Percentiles rank a stretch among this genome's conserved stretches.
phyloP scores from a whole-genome alignment of 2,329 filamentous ascomycete genomes.

The Ramularia endophylla region DNA sequence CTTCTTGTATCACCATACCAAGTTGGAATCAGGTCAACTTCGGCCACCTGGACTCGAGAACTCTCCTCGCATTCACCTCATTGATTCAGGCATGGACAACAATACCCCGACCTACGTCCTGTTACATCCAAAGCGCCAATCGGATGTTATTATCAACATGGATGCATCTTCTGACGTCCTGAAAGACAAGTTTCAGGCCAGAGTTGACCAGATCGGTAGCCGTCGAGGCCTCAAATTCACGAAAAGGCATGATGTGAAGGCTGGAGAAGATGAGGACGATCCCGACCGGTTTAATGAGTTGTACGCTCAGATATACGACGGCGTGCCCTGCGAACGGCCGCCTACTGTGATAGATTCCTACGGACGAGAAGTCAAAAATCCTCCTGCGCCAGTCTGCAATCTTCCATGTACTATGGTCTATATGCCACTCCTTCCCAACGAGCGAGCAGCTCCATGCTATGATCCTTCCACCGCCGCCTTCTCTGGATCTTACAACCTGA shows the following conservation, averaged over 20 bases:
- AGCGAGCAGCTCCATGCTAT: slow-evolving; percentile 28
- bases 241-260: slow-evolving; percentile 23
- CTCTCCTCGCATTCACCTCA: slow-evolving; percentile 31
- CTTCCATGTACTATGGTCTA: slow-evolving; percentile 27
- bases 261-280: slow-evolving; percentile 17
- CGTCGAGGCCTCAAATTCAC: slow-evolving; percentile 29
- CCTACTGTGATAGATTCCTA: slow-evolving; percentile 27
- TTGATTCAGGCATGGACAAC: slow-evolving; percentile 33
- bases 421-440: slow-evolving; percentile 29
- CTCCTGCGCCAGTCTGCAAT: slow-evolving; percentile 21
- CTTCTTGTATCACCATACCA: slow-evolving; percentile 29
- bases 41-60: slow-evolving; percentile 29
- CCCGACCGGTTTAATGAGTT: slow-evolving; percentile 27
- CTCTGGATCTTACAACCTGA: slow-evolving; percentile 28
- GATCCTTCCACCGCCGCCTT: slow-evolving; percentile 31
- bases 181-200: slow-evolving; percentile 30
- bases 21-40: slow-evolving; percentile 12
- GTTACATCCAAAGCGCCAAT: slow-evolving; percentile 23
- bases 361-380: slow-evolving; percentile 25
- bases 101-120: slow-evolving; percentile 31
- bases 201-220: slow-evolving; percentile 30
- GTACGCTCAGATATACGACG: slow-evolving; percentile 30
- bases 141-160: slow-evolving; percentile 32
- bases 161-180: slow-evolving; percentile 29
- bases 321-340: slow-evolving; percentile 17